phyloP scores from a whole-genome alignment of 352 stramenopile species.

The Phytophthora rubi region DNA sequence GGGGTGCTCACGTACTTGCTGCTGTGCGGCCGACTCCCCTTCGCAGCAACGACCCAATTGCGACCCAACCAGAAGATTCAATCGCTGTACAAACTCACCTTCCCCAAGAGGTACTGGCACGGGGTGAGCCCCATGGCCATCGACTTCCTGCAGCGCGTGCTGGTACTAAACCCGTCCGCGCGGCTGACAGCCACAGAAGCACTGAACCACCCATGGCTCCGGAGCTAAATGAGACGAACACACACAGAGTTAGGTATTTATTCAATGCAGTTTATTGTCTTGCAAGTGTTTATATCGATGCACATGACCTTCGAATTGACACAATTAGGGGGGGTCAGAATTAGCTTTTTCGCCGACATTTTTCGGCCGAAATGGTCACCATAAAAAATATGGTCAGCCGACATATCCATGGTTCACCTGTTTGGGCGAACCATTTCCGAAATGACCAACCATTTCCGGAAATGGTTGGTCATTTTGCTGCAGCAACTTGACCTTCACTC shows the following conservation, averaged over 20 bases:
- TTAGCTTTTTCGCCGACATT: too few species aligned
- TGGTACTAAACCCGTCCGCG: constrained; percentile 62
- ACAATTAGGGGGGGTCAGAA: too few species aligned
- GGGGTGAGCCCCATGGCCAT: constrained; percentile 60
- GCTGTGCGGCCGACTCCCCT: constrained; percentile 93
- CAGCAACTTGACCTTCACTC: too few species aligned
- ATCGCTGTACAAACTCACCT: constrained; percentile 70
- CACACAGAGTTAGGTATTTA: constrained; percentile 40
- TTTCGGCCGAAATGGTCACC: too few species aligned
- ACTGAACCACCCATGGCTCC: constrained; percentile 61
- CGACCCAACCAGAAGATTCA: constrained; percentile 67
- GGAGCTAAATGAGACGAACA: constrained; percentile 23
- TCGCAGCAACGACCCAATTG: constrained; percentile 64
- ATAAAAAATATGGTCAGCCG: too few species aligned
- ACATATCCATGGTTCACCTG: too few species aligned
- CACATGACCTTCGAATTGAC: too few species aligned
- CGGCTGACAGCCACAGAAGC: constrained; percentile 63
- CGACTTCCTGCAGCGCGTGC: constrained; percentile 66
- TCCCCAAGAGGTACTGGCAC: constrained; percentile 80
- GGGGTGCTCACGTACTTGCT: constrained; percentile 97
- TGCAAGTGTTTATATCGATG: too few species aligned
- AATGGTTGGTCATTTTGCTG: too few species aligned
- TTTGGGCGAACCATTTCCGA: too few species aligned
- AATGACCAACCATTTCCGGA: too few species aligned
- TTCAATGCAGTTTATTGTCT: constrained; percentile 26